Percentiles rank a stretch among this genome's conserved stretches.
Conservation (phyloP, 495 filamentous ascomycete genomes). For the Talaromyces thailandensis region DNA sequence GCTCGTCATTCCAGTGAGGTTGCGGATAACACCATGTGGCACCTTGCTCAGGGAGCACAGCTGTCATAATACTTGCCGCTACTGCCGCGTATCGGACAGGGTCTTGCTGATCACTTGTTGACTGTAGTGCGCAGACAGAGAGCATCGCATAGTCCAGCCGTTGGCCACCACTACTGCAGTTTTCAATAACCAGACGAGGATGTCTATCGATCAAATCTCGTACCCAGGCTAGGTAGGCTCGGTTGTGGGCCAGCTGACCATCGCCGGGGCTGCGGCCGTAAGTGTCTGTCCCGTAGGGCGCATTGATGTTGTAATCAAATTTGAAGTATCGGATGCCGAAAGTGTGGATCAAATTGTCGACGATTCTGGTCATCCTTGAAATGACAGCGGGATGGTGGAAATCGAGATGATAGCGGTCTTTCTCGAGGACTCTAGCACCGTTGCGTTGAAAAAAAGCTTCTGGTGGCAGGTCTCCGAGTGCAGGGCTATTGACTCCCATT, state of each 20-base stretch:
- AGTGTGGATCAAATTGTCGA: conserved; percentile 8
- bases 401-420: conserved; percentile 14
- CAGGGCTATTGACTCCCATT: conserved; percentile 13
- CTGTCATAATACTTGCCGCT: conserved; percentile 14
- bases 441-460: conserved; percentile 16
- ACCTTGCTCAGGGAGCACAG: conserved; percentile 17
- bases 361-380: conserved; percentile 9
- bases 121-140: conserved; percentile 11
- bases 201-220: conserved; percentile 9
- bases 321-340: conserved; percentile 18
- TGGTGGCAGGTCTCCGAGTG: conserved; percentile 8
- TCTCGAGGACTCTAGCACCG: conserved; percentile 12
- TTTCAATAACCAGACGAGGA: conserved; percentile 13
- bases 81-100: conserved; percentile 15
- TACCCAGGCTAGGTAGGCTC: conserved; percentile 12
- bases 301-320: conserved; percentile 20
- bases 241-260: conserved; percentile 13
- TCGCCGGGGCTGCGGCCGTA: conserved; percentile 9
- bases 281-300: conserved; percentile 15
- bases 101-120: conserved; percentile 16
- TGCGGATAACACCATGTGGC: conserved; percentile 19
- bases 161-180: conserved; percentile 14
- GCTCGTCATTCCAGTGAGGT: conserved; percentile 13
- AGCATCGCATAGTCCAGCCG: conserved; percentile 17
- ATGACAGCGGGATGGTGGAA: conserved; percentile 10